Conservation (phyloP, 2,329 filamentous ascomycete genomes). For the Talaromyces sp. region DNA sequence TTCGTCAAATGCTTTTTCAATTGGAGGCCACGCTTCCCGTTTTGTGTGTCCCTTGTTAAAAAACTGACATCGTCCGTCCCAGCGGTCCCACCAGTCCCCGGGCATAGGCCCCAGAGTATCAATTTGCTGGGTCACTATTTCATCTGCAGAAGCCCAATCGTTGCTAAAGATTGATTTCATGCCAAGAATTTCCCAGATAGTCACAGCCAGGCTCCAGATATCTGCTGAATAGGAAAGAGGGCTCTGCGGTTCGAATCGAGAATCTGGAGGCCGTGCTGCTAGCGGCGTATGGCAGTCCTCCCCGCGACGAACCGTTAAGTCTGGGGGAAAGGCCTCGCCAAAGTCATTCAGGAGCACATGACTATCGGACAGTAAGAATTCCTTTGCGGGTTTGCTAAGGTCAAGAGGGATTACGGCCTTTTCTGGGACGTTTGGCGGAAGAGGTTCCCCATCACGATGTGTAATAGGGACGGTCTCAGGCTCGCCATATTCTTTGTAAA, state of each 20-base stretch:
- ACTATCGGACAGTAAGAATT: conserved; percentile 24
- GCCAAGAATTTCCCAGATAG: conserved; percentile 27
- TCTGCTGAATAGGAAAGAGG: conserved; percentile 23
- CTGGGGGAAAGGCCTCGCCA: conserved; percentile 25
- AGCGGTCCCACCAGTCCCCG: neutral
- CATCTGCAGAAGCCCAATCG: conserved; percentile 16
- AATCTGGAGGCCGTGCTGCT: conserved; percentile 21
- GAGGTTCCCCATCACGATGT: conserved; percentile 19
- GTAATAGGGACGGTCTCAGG: conserved; percentile 26
- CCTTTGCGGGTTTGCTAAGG: conserved; percentile 15
- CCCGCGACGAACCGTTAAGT: conserved; percentile 3
- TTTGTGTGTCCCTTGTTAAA: no score
- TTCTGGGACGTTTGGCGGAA: conserved; percentile 24
- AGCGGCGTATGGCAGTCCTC: conserved; percentile 20
- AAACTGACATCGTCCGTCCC: neutral
- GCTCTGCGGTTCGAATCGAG: conserved; percentile 19
- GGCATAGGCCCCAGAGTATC: conserved; percentile 19
- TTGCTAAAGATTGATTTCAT: conserved; percentile 20
- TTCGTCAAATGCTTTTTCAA: conserved; percentile 25
- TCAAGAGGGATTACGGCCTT: conserved; percentile 24
- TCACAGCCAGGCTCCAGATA: conserved; percentile 25
- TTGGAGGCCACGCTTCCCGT: conserved; percentile 18
- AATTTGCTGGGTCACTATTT: conserved; percentile 20
- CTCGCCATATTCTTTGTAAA: conserved; percentile 28
- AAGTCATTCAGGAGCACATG: conserved; percentile 31